Conservation (phyloP, 306 rosid species). For the Inga leiocalycina region DNA sequence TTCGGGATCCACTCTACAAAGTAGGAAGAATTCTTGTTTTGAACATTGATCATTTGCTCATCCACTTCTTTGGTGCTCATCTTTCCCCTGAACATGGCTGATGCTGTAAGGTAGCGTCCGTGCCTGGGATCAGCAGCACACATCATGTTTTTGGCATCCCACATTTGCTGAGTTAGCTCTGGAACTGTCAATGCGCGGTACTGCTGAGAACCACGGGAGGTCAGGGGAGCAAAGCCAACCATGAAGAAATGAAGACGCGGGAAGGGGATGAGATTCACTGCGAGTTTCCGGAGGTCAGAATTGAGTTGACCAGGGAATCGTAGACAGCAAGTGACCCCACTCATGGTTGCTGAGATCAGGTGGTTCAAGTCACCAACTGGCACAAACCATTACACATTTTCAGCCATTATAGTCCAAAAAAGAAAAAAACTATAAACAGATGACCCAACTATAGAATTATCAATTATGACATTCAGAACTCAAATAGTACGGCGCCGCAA, state of each 20-base stretch:
- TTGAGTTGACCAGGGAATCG: slow-evolving; percentile 66
- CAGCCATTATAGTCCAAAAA: neutral
- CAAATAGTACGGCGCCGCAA: neutral
- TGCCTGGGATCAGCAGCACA: slow-evolving; percentile 68
- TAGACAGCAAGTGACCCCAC: slow-evolving; percentile 69
- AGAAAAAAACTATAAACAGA: neutral
- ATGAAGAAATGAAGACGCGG: slow-evolving; percentile 65
- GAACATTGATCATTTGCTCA: slow-evolving; percentile 63
- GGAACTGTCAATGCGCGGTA: slow-evolving; percentile 64
- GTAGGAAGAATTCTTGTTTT: slow-evolving; percentile 62
- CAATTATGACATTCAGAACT: neutral
- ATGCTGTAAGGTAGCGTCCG: slow-evolving; percentile 61
- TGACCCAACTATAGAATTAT: neutral
- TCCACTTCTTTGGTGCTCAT: slow-evolving; percentile 70
- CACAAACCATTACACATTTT: slow-evolving; percentile 23
- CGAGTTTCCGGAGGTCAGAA: slow-evolving; percentile 61
- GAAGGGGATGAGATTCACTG: slow-evolving; percentile 64
- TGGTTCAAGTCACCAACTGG: slow-evolving; percentile 69
- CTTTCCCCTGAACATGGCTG: slow-evolving; percentile 65
- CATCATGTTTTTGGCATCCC: slow-evolving; percentile 71
- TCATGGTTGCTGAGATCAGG: slow-evolving; percentile 66
- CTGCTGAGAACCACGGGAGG: slow-evolving; percentile 65
- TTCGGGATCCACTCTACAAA: slow-evolving; percentile 70
- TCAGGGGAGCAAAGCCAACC: slow-evolving; percentile 67
- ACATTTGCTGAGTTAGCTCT: slow-evolving; percentile 65